phyloP scores from a whole-genome alignment of 1,139 yeast species.

The Barnettozyma hawaiiensis region DNA sequence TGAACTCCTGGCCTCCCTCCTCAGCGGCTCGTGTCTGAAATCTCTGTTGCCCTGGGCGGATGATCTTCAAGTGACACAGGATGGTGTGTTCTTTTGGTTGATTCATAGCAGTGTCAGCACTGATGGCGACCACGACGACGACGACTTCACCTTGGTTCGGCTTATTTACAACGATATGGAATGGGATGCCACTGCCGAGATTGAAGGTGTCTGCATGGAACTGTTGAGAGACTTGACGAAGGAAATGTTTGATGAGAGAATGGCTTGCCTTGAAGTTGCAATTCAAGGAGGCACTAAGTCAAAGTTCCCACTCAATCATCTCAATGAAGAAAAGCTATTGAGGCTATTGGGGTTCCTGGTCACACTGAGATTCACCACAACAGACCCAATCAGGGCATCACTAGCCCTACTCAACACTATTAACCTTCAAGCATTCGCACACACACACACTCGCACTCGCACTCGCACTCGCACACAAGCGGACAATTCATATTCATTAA shows the following conservation, averaged over 20 bases:
- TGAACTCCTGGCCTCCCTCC: background rate
- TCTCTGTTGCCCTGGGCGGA: background rate
- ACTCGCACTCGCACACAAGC: too few relatives aligned
- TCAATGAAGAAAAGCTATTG: background rate
- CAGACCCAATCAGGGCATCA: slow-evolving; percentile 1
- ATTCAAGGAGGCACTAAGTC: background rate
- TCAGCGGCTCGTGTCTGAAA: background rate
- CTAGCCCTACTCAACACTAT: background rate
- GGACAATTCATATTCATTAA: background rate
- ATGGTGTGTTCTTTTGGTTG: background rate
- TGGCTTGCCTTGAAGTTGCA: slow-evolving; percentile 1
- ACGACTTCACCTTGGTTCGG: background rate
- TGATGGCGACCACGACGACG: background rate
- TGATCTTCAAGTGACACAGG: background rate
- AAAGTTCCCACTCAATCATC: background rate
- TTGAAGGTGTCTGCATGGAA: slow-evolving; percentile 1
- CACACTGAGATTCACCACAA: background rate
- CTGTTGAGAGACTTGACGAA: background rate
- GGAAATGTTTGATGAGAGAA: background rate
- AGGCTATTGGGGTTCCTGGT: background rate
- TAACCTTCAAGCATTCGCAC: background rate
- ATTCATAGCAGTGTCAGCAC: background rate
- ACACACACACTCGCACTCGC: too few relatives aligned
- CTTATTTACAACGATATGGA: slow-evolving; percentile 4
- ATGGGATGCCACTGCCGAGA: background rate